These are phyloP conservation scores for Peronospora farinosa DNA, from an alignment of 352 stramenopile genomes.

Conservation along the genomic window DNA sequence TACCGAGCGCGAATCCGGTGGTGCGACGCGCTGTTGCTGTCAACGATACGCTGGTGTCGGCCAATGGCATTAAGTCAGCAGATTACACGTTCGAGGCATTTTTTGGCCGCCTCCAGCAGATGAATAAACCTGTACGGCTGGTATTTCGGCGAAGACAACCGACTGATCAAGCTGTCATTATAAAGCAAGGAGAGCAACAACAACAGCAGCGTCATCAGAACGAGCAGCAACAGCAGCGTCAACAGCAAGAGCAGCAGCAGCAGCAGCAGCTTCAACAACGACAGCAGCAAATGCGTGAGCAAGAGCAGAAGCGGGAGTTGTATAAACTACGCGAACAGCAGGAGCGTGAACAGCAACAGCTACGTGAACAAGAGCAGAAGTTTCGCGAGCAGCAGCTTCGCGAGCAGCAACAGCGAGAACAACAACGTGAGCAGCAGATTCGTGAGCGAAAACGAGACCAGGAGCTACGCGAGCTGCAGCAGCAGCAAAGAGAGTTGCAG, in stretches of 20 bases:
- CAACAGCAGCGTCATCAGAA: conserved; percentile 23
- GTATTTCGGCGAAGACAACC: conserved; percentile 50
- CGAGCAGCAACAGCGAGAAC: conserved; percentile 15
- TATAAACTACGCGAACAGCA: conserved; percentile 18
- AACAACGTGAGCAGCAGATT: conserved; percentile 18
- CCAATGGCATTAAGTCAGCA: conserved; percentile 60
- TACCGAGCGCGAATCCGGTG: conserved; percentile 53
- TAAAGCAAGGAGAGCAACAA: conserved; percentile 30
- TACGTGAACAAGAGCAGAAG: conserved; percentile 6
- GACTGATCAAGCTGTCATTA: conserved; percentile 27
- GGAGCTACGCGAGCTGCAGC: conserved; percentile 13
- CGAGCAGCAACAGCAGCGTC: conserved; percentile 21
- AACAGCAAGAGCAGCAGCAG: conserved; percentile 18
- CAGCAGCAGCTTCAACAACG: conserved; percentile 26
- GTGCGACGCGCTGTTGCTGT: conserved; percentile 64
- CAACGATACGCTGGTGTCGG: conserved; percentile 74
- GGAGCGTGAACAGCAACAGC: conserved; percentile 18
- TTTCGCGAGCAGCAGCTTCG: conserved; percentile 8
- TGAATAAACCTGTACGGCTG: conserved; percentile 78
- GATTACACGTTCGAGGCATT: conserved; percentile 80
- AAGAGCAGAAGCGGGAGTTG: conserved; percentile 20
- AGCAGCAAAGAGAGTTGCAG: conserved; percentile 14
- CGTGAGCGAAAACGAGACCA: conserved; percentile 15
- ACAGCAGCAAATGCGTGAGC: conserved; percentile 21
- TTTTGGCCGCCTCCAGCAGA: conserved; percentile 73